phyloP scores from a whole-genome alignment of 305 asterid species.

The Rubia balearica region DNA sequence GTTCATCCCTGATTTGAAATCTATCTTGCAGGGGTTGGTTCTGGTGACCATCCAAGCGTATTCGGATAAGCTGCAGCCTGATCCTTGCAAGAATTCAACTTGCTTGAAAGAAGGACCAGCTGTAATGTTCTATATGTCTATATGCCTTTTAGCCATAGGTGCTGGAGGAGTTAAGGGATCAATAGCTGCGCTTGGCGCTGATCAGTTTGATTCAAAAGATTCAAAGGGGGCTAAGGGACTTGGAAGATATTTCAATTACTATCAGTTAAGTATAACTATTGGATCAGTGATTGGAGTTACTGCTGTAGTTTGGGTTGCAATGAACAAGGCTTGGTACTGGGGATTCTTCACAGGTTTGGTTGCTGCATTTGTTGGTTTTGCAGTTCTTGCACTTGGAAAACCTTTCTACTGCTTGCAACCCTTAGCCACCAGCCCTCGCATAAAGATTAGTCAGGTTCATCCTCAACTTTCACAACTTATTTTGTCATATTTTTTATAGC shows the following conservation, averaged over 20 bases:
- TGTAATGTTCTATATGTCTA: constrained; percentile 31
- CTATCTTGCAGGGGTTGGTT: constrained; percentile 27
- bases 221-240: constrained; percentile 28
- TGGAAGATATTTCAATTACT: constrained; percentile 44
- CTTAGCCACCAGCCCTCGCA: constrained; percentile 25
- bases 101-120: constrained; percentile 27
- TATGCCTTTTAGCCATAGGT: constrained; percentile 36
- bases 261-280: constrained; percentile 33
- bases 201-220: constrained; percentile 40
- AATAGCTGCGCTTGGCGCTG: constrained; percentile 46
- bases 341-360: constrained; percentile 37
- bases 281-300: constrained; percentile 52
- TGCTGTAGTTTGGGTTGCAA: constrained; percentile 41
- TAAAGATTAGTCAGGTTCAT: constrained; percentile 34
- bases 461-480: not conserved
- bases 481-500: not conserved
- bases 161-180: constrained; percentile 52
- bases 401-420: constrained; percentile 35
- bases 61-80: constrained; percentile 28
- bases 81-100: constrained; percentile 26
- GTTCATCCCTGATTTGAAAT: too few species aligned
- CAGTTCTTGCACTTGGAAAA: constrained; percentile 33
- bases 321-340: constrained; percentile 48
- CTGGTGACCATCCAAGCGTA: constrained; percentile 44
- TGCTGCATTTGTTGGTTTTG: constrained; percentile 33